Conservation (phyloP, 345 rosid species). For the Sonneratia alba region DNA sequence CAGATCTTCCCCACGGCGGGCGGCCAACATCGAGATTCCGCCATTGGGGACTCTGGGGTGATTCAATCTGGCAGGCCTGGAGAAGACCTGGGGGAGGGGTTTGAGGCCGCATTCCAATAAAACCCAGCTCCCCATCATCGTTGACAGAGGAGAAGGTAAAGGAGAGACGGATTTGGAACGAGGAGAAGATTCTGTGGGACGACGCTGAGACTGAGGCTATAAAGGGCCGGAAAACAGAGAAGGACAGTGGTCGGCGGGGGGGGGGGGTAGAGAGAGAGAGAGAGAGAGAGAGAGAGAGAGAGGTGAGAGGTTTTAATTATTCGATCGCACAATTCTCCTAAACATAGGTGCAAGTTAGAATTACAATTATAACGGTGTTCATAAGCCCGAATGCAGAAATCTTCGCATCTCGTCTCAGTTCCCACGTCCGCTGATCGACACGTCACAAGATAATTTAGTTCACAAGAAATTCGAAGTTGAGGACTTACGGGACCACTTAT, state of each 20-base stretch:
- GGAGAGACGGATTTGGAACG: neutral
- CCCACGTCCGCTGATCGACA: no score
- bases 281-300: neutral
- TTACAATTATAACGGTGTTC: no score
- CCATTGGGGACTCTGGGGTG: neutral
- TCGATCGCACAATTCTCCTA: no score
- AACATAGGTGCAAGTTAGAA: no score
- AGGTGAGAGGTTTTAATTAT: no score
- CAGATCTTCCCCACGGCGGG: slow-evolving; percentile 6
- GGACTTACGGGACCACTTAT: no score
- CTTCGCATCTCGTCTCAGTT: no score
- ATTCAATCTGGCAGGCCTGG: slow-evolving; percentile 26
- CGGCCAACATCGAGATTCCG: neutral
- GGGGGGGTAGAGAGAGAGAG: no score
- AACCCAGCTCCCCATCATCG: slow-evolving; percentile 56
- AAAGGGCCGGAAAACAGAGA: neutral
- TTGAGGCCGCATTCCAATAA: slow-evolving; percentile 66
- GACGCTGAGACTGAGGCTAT: neutral
- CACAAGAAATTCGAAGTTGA: no score
- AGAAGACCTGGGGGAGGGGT: slow-evolving; percentile 46
- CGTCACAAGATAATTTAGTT: no score
- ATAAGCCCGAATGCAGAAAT: no score
- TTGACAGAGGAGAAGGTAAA: neutral
- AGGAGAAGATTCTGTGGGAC: neutral
- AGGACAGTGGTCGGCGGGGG: neutral